A percentile compares a stretch with the other conserved stretches of the same genome.
phyloP scores from a whole-genome alignment of 2,329 filamentous ascomycete species.

The Aspergillus sp. region DNA sequence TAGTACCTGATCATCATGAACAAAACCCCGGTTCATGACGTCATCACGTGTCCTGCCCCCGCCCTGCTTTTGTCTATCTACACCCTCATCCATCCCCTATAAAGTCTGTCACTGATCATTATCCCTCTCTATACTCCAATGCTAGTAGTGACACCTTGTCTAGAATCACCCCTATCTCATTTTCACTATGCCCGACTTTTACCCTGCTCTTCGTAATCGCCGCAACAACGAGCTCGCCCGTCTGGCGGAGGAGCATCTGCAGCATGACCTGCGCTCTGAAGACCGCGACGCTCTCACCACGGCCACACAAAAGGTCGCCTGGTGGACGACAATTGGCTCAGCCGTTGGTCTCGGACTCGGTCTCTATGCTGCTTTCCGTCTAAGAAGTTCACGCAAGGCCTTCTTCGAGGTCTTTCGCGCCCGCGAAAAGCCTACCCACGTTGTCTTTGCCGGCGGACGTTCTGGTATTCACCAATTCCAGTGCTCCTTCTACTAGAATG shows the following conservation, averaged over 20 bases:
- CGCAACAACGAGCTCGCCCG: slow-evolving; percentile 53
- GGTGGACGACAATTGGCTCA: slow-evolving; percentile 60
- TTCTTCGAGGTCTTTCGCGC: slow-evolving; percentile 65
- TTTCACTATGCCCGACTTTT: slow-evolving; percentile 41
- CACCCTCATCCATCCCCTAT: not conserved
- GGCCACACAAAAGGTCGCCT: slow-evolving; percentile 58
- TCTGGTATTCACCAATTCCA: slow-evolving; percentile 45
- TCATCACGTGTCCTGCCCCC: not conserved
- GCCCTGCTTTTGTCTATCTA: not conserved
- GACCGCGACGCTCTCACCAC: slow-evolving; percentile 61
- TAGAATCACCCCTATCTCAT: too few relatives aligned
- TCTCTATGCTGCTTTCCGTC: slow-evolving; percentile 57
- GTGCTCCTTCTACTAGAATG: not conserved
- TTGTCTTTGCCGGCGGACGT: slow-evolving; percentile 63
- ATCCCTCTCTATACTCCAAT: not conserved
- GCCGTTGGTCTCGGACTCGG: slow-evolving; percentile 62
- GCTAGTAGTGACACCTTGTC: too few relatives aligned
- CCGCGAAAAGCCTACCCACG: slow-evolving; percentile 61
- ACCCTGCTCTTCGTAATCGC: slow-evolving; percentile 51
- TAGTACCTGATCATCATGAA: too few relatives aligned
- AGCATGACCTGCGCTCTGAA: slow-evolving; percentile 58
- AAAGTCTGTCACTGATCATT: too few relatives aligned
- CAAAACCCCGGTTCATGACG: not conserved
- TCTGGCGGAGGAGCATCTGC: slow-evolving; percentile 60
- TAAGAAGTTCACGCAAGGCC: slow-evolving; percentile 57